Evolutionary conservation across 192 early-diverging fungal genomes (phyloP), one percentile per base, ranked within the genome.

Genomic region (Umbelopsis sp.): DNA sequence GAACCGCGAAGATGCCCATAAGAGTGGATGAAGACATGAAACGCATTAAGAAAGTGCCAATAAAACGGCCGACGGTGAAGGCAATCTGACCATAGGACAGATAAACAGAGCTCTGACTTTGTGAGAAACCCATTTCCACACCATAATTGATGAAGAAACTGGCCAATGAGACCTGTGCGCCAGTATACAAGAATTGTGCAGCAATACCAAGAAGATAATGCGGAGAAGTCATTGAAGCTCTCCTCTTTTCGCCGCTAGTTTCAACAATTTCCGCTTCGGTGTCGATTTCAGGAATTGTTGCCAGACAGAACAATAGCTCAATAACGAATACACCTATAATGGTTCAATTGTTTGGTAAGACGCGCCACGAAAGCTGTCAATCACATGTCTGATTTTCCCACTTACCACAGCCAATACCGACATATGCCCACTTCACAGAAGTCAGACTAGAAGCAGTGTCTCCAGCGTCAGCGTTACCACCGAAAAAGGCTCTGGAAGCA

Each of bases 211-310:
- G 37, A 18, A 67, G 47, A 25, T 71, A 64, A 44, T 76, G 75
- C 20, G 75, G 75, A 21, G 75, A 76, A 27, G 22, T 22, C 30
- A 75, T 35, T 1, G 74, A 75, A 41, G 74, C 74, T 53, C 74
- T 69, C 16, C 68, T 69, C 12, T 41, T 64, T 49, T 48, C 64
- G n/a, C 15, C 46, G 47, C 68, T 69, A 2, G 21, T 49, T 67
- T 75, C 64, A 4, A 37, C 69, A 1, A 72, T 67, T 67, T 84
- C 77, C 1, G 71, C 64, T 3, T 77, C 77, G 33, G 77, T 74
- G 68, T 84, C 78, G n/a, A 86, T 55, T 25, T 81, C 83, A 16
- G 76, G 76, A 21, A 78, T 70, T 2, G n/a, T 22, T 15, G 33
- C 68, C 49, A 78, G 69, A 18, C 67, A 78, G 27, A 78, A 72